Evolutionary conservation across 2,329 filamentous ascomycete species (phyloP).

Genomic region (Penicillium verrucosum): DNA sequence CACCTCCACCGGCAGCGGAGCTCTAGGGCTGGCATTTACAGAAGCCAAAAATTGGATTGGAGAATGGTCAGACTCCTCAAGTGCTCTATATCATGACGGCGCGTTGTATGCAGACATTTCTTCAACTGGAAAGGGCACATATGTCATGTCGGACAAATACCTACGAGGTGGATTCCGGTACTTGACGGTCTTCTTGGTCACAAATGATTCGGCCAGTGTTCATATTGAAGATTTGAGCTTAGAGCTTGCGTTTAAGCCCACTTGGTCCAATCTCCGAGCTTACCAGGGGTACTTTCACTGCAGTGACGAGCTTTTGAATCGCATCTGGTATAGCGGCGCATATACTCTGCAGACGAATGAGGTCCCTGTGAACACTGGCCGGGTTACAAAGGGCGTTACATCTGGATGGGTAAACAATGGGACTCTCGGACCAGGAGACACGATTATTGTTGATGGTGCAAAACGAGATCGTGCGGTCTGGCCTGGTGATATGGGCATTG

Average conservation of each 20-base stretch:
- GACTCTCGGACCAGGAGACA: conserved; percentile 40
- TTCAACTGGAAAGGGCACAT: conserved; percentile 31
- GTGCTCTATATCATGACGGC: conserved; percentile 46
- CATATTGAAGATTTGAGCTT: conserved; percentile 39
- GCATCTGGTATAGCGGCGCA: conserved; percentile 56
- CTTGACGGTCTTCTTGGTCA: conserved; percentile 41
- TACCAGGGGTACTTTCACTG: conserved; percentile 55
- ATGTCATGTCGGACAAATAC: conserved; percentile 39
- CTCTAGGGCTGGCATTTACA: conserved; percentile 48
- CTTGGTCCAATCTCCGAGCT: conserved; percentile 51
- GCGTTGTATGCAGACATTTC: conserved; percentile 40
- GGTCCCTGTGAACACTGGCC: conserved; percentile 39
- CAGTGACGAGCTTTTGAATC: conserved; percentile 52
- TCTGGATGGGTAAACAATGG: conserved; percentile 43
- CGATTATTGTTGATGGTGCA: conserved; percentile 45
- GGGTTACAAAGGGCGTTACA: conserved; percentile 28
- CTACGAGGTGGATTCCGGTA: conserved; percentile 48
- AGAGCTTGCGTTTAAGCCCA: conserved; percentile 50
- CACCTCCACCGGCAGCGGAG: conserved; percentile 37
- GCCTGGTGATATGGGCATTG: conserved; percentile 52
- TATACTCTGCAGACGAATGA: conserved; percentile 52
- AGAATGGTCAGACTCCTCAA: conserved; percentile 49
- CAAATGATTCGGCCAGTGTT: conserved; percentile 32
- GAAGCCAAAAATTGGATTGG: conserved; percentile 51
- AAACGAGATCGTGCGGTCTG: conserved; percentile 46